A percentile compares a stretch with the other conserved stretches of the same genome.
phyloP scores from a whole-genome alignment of 176 grass and related monocot genomes.

The Pontederia paniculata region DNA sequence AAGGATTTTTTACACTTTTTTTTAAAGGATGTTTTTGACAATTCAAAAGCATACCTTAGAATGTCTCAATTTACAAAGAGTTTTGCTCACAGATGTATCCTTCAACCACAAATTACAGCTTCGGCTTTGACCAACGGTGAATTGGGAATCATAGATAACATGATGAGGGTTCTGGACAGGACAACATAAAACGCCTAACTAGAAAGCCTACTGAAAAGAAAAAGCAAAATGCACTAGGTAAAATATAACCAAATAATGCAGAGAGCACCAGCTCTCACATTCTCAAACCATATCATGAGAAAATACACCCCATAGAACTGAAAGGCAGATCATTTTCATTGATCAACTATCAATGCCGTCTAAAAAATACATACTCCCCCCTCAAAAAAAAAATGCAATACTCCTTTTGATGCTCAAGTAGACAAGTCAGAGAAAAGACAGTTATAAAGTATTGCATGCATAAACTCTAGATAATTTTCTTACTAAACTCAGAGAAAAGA shows the following conservation, averaged over 20 bases:
- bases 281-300: no score
- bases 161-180: conserved; percentile 70
- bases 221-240: not conserved
- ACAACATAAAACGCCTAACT: conserved; percentile 21
- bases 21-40: conserved; percentile 11
- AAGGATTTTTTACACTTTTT: conserved; percentile 20
- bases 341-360: no score
- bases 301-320: no score
- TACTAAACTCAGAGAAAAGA: no score
- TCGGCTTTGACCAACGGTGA: conserved; percentile 69
- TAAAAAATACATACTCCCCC: no score
- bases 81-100: conserved; percentile 64
- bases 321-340: no score
- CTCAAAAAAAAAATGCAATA: no score
- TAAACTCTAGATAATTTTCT: no score
- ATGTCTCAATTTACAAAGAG: conserved; percentile 68
- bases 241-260: conserved; percentile 4
- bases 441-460: no score
- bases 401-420: no score
- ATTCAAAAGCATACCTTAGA: conserved; percentile 36
- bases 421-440: no score
- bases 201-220: conserved; percentile 5
- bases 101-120: conserved; percentile 70
- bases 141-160: conserved; percentile 38
- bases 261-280: no score